Conservation (phyloP, 2,329 filamentous ascomycete species). For the Geosmithia morbida region DNA sequence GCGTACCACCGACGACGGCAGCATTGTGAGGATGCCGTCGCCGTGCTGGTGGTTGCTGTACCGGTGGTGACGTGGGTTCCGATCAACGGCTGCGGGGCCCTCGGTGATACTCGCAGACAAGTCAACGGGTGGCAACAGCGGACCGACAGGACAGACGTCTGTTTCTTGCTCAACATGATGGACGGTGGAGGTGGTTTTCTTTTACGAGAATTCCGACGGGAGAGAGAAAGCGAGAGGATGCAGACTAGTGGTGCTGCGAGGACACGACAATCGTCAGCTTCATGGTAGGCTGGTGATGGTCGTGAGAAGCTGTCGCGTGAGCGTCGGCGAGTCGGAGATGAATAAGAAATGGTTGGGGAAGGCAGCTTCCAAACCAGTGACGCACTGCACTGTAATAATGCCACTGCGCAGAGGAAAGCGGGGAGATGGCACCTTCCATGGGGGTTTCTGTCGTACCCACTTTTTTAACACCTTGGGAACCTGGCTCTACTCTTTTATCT, state of each 20-base stretch:
- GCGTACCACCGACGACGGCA: background rate
- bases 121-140: background rate
- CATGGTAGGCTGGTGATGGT: background rate
- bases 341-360: background rate
- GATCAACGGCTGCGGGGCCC: background rate
- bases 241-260: too few relatives aligned
- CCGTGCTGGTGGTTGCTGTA: background rate
- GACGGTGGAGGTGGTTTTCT: background rate
- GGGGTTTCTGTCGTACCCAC: too few relatives aligned
- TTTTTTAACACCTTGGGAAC: too few relatives aligned
- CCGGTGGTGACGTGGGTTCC: background rate
- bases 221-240: background rate
- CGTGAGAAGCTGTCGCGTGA: background rate
- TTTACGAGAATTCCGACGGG: too few relatives aligned
- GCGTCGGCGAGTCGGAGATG: background rate
- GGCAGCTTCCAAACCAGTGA: background rate
- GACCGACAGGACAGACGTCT: background rate
- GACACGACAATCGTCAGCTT: background rate
- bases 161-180: background rate
- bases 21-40: background rate
- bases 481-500: too few relatives aligned
- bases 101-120: background rate
- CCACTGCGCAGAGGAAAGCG: background rate
- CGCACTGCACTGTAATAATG: too few relatives aligned
- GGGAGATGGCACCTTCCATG: too few relatives aligned